Percentiles rank a stretch among this genome's conserved stretches.
Conservation (phyloP, 1,139 yeast genomes). For the Candida tetrigidarum region DNA sequence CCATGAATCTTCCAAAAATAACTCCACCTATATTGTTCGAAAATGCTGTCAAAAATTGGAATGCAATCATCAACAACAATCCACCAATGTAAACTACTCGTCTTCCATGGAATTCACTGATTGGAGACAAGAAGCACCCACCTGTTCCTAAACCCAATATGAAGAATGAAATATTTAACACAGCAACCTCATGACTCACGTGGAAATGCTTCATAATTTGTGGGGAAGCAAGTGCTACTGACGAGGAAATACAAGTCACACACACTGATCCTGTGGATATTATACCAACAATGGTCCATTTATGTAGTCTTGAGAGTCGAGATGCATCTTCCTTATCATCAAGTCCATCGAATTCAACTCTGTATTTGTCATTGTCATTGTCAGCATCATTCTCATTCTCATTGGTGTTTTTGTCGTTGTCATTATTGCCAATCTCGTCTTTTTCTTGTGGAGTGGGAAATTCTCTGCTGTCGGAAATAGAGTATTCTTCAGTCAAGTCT, state of each 20-base stretch:
- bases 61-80: slow-evolving; percentile 25
- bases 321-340: slow-evolving; percentile 33
- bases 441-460: background rate
- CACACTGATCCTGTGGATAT: slow-evolving; percentile 30
- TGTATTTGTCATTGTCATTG: slow-evolving; percentile 14
- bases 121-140: slow-evolving; percentile 36
- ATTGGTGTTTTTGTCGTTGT: no score
- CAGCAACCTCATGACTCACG: slow-evolving; percentile 31
- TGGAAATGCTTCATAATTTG: slow-evolving; percentile 28
- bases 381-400: background rate
- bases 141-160: slow-evolving; percentile 38
- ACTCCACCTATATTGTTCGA: slow-evolving; percentile 31
- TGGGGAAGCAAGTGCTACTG: slow-evolving; percentile 27
- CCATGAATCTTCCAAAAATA: slow-evolving; percentile 34
- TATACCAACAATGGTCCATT: slow-evolving; percentile 33
- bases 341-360: slow-evolving; percentile 28
- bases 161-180: slow-evolving; percentile 33
- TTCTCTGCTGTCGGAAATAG: background rate
- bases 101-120: slow-evolving; percentile 38
- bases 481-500: background rate
- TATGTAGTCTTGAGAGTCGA: slow-evolving; percentile 25
- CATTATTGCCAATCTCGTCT: background rate
- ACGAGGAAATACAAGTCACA: slow-evolving; percentile 33
- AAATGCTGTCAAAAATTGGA: slow-evolving; percentile 34
- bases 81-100: slow-evolving; percentile 31